A percentile compares a stretch with the other conserved stretches of the same genome.
Evolutionary conservation across 768 basidiomycete species (phyloP).

Genomic region (Podaxis mareebaensis): DNA sequence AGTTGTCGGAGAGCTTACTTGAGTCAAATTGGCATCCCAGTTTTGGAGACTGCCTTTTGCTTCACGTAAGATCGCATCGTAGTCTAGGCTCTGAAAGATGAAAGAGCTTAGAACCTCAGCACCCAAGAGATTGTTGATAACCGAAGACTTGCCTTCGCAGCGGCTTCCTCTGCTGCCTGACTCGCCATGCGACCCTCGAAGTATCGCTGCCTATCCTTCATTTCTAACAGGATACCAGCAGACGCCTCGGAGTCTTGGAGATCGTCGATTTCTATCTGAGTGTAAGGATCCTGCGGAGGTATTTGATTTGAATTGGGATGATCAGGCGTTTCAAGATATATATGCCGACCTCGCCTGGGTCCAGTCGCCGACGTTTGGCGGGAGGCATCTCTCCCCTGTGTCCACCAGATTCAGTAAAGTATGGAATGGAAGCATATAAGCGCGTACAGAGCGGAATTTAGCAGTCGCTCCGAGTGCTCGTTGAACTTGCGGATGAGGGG

Average conservation of each 20-base stretch:
- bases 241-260: slow-evolving; percentile 69
- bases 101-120: not conserved
- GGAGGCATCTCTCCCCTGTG: slow-evolving; percentile 56
- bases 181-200: slow-evolving; percentile 67
- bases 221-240: slow-evolving; percentile 76
- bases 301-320: not conserved
- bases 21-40: slow-evolving; percentile 59
- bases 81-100: slow-evolving; percentile 42
- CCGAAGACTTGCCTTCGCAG: slow-evolving; percentile 25
- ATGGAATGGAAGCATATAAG: not conserved
- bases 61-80: slow-evolving; percentile 47
- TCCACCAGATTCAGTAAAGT: slow-evolving; percentile 10
- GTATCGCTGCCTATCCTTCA: slow-evolving; percentile 83
- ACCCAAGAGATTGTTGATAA: not conserved
- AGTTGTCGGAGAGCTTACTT: slow-evolving; percentile 40
- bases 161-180: slow-evolving; percentile 28
- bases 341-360: slow-evolving; percentile 40
- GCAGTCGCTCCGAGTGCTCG: slow-evolving; percentile 89
- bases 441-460: slow-evolving; percentile 74
- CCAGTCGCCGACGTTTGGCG: slow-evolving; percentile 59
- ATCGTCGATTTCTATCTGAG: slow-evolving; percentile 82
- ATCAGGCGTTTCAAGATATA: not conserved
- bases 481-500: slow-evolving; percentile 97
- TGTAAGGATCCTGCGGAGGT: slow-evolving; percentile 35
- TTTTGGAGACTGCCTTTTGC: slow-evolving; percentile 46